phyloP scores from a whole-genome alignment of 257 asterid genomes.

The Sherardia arvensis region DNA sequence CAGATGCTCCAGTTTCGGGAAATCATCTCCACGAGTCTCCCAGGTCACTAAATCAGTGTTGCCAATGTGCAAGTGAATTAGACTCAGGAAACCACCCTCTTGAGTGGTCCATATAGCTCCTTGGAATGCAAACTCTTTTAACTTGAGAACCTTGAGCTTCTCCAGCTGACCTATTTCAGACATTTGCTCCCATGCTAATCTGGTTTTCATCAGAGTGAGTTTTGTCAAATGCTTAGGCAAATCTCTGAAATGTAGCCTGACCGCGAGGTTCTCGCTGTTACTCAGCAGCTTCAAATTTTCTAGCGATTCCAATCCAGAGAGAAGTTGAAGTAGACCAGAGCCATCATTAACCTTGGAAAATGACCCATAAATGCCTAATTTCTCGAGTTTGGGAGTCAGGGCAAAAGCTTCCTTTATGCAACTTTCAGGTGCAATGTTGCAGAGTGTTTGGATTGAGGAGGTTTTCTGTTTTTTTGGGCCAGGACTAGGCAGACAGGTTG shows the following conservation, averaged over 20 bases:
- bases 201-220: conserved; percentile 22
- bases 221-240: conserved; percentile 25
- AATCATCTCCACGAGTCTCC: background rate
- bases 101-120: conserved; percentile 19
- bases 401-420: conserved; percentile 16
- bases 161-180: conserved; percentile 17
- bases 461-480: background rate
- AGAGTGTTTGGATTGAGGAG: conserved; percentile 25
- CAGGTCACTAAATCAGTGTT: background rate
- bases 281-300: conserved; percentile 31
- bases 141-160: conserved; percentile 28
- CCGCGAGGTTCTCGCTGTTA: background rate
- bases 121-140: conserved; percentile 31
- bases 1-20: background rate
- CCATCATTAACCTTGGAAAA: background rate
- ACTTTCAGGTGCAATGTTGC: conserved; percentile 15
- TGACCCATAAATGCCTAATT: conserved; percentile 25
- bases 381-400: background rate
- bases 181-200: conserved; percentile 26
- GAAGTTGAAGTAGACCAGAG: background rate
- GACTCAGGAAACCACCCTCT: background rate
- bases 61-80: background rate
- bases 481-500: conserved; percentile 11
- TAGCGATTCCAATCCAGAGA: background rate
- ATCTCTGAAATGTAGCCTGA: conserved; percentile 12